Base-by-base conservation (phyloP, 257 asterid genomes). In the Przewalskia tangutica region DNA sequence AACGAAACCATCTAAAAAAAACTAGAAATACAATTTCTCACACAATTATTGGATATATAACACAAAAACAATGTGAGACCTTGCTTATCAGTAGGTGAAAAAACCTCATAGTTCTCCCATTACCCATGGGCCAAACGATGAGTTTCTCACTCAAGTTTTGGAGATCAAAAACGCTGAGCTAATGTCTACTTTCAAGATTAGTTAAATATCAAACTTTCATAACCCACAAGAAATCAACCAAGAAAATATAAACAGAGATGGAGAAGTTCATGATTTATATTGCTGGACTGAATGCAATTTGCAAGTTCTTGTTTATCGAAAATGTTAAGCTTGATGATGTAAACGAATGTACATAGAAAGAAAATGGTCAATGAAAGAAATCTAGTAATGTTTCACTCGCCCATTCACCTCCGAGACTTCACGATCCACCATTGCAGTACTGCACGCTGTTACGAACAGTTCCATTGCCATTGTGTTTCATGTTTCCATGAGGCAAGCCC, bases 401-500 rank as follows among this genome's bases (percentile, higher is more conserved):
- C 38, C 68, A 59, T 70, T 71, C 50, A 76, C 58, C 46, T 81
- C 84, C 85, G 83, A 79, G 85, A 86, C 89, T 80, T 63, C 93
- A 90, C 76, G 84, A 86, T 73, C 88, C 87, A 53, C 98, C 92
- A 78, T 93, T 91, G 91, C 95, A 88, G 83, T 81, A 85, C 82
- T 83, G 90, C 71, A 85, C 87, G 50, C 98, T 95, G 87, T 93
- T 93, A 66, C 88, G 87, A 82, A 85, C 88, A 60, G 48, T 80
- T 66, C 91, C 92, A 54, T 75, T 78, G 62, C 89, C 91, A 50
- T 23, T 50, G 27, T 75, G 62, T 16, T 48, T 82, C 87, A 86
- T 81, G 71, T 88, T 85, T 58, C 88, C 92, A 91, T 84, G 88
- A 62, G 87, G 59, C 83, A 93, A 78, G 64, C 98, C 98, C 98